Evolutionary conservation across 106 monocot species (phyloP), one percentile per base, ranked within the genome.

Genomic region (Dendrobium catenatum): DNA sequence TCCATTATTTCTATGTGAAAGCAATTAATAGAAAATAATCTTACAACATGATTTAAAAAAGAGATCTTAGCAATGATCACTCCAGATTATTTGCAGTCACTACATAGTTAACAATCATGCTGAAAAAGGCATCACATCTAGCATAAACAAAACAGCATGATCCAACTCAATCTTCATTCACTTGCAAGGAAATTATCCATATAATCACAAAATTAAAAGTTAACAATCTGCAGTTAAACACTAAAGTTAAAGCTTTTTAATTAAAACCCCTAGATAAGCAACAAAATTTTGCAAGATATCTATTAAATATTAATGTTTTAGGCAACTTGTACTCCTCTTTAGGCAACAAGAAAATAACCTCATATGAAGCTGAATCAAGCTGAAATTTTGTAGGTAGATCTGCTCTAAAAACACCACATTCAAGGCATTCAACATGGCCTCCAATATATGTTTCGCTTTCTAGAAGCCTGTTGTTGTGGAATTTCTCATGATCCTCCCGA

Each of bases 401-500:
- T 66, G 98, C 91, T 86, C 98, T 92, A 80, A 99, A 99, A 48
- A 99, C 98, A 76, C 98, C 98, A 85, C 93, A 93, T 91, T 99
- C 98, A 83, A 99, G 95, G 77, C 95, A 99, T 84, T 99, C 98
- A 51, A 99, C 98, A 80, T 99, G 98, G 2, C 98, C 98, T 13
- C 98, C 98, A 47, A 99, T 99, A 81, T 99, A 99, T 56, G 98
- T 99, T 85, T 99, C 98, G 80, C 95, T 99, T 88, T 99, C 98
- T 37, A 99, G 84, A 85, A 93, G 91, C 8, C 92, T 89, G 72
- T 89, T 95, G 68, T 88, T 99, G 72, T 95, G 88, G 78, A 95
- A 99, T 80, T 91, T 99, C 83, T 95, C 95, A 51, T 86, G 80
- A 87, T 95, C 92, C 76, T 85, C 93, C 79, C 87, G 92, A 83